phyloP scores from a whole-genome alignment of 352 stramenopile genomes.

The Phytophthora kernoviae region DNA sequence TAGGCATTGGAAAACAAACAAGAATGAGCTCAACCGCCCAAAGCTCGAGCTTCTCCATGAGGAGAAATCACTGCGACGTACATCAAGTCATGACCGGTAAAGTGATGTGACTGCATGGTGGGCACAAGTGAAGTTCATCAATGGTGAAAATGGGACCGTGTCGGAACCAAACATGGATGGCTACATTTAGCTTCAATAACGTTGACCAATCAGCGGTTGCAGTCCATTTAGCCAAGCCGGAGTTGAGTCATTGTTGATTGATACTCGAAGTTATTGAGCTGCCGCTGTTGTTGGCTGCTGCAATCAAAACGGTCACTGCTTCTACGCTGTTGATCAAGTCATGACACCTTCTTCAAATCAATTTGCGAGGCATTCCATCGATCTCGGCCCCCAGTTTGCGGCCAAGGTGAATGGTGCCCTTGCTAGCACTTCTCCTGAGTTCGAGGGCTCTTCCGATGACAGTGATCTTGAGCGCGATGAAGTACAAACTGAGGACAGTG shows the following conservation, averaged over 20 bases:
- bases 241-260: neutral
- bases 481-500: slow-evolving; percentile 6
- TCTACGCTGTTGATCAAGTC: neutral
- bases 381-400: neutral
- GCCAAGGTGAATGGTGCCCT: slow-evolving; percentile 6
- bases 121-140: neutral
- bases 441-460: slow-evolving; percentile 13
- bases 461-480: slow-evolving; percentile 16
- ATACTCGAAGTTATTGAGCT: neutral
- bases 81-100: slow-evolving; percentile 51
- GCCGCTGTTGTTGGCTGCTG: neutral
- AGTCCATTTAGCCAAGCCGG: neutral
- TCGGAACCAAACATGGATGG: slow-evolving; percentile 5
- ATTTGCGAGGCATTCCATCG: slow-evolving; percentile 1
- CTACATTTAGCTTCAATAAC: slow-evolving; percentile 2
- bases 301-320: slow-evolving; percentile 11
- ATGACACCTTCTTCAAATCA: slow-evolving; percentile 22
- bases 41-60: no score
- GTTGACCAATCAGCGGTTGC: no score
- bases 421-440: slow-evolving; percentile 13
- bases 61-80: slow-evolving; percentile 14
- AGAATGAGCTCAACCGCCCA: neutral
- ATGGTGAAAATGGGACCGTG: neutral
- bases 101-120: slow-evolving; percentile 45
- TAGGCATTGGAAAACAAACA: slow-evolving; percentile 3